A percentile compares a stretch with the other conserved stretches of the same genome.
phyloP scores from a whole-genome alignment of 257 asterid species.

The Penstemon newberryi region DNA sequence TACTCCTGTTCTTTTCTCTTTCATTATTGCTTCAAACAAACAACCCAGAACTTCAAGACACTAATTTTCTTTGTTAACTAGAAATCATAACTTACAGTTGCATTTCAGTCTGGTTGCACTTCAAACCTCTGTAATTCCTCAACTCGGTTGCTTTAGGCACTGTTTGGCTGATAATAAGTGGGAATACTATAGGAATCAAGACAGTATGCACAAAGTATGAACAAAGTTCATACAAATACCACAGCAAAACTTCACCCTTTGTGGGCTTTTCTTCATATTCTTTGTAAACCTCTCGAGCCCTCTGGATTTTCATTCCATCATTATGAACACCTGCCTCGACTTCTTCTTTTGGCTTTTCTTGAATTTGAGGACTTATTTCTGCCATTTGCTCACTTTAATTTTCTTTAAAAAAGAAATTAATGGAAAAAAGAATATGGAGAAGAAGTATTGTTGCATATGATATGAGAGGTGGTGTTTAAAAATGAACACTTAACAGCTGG shows the following conservation, averaged over 20 bases:
- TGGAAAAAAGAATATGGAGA: slow-evolving; percentile 6
- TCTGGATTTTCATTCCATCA: slow-evolving; percentile 48
- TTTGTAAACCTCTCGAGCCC: slow-evolving; percentile 43
- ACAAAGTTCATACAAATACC: slow-evolving; percentile 83
- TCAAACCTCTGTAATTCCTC: slow-evolving; percentile 49
- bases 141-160: slow-evolving; percentile 42
- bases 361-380: slow-evolving; percentile 37
- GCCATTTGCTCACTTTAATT: slow-evolving; percentile 29
- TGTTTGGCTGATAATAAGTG: slow-evolving; percentile 80
- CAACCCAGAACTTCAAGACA: too few relatives aligned
- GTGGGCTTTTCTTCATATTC: slow-evolving; percentile 56
- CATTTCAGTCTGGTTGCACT: slow-evolving; percentile 55
- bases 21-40: too few relatives aligned
- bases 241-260: slow-evolving; percentile 55
- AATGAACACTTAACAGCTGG: slow-evolving; percentile 9
- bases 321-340: slow-evolving; percentile 39
- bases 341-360: slow-evolving; percentile 35
- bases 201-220: slow-evolving; percentile 76
- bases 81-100: slow-evolving; percentile 52
- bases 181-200: slow-evolving; percentile 72
- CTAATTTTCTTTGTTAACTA: too few relatives aligned
- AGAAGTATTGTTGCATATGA: slow-evolving; percentile 1
- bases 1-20: too few relatives aligned
- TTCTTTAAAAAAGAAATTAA: too few relatives aligned
- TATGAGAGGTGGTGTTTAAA: too few relatives aligned